Percentiles rank a stretch among this genome's conserved stretches.
Evolutionary conservation across 1,284 basidiomycete species (phyloP).

Genomic region (Neonothopanus nambi): DNA sequence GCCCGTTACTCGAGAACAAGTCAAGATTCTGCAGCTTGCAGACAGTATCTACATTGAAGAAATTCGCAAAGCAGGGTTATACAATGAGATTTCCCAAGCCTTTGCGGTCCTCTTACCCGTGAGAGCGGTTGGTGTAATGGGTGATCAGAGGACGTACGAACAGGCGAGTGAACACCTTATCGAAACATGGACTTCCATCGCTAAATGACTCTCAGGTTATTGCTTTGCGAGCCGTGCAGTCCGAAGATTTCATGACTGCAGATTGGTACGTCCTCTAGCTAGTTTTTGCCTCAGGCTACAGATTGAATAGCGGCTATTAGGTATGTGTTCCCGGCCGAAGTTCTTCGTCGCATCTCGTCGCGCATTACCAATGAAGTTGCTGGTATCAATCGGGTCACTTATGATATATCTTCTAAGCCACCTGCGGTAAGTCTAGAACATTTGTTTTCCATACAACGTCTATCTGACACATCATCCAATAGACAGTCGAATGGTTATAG

Average conservation of each 20-base stretch:
- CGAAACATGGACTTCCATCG: background rate
- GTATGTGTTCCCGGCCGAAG: slow-evolving; percentile 94
- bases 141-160: slow-evolving; percentile 96
- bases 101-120: slow-evolving; percentile 98
- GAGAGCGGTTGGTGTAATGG: slow-evolving; percentile 96
- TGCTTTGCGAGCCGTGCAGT: slow-evolving; percentile 86
- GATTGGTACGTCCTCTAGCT: slow-evolving; percentile 67
- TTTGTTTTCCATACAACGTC: background rate
- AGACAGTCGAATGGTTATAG: slow-evolving; percentile 20
- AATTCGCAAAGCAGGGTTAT: slow-evolving; percentile 89
- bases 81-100: slow-evolving; percentile 95
- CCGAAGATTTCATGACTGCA: slow-evolving; percentile 97
- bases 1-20: slow-evolving; percentile 90
- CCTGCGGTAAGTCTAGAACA: slow-evolving; percentile 66
- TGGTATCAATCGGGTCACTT: slow-evolving; percentile 92
- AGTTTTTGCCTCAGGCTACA: background rate
- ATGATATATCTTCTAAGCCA: slow-evolving; percentile 98
- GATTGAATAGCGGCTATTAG: slow-evolving; percentile 35
- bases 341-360: slow-evolving; percentile 90
- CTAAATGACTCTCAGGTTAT: slow-evolving; percentile 59
- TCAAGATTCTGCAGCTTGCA: slow-evolving; percentile 92
- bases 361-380: slow-evolving; percentile 97
- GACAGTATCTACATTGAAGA: slow-evolving; percentile 98
- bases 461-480: background rate
- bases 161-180: slow-evolving; percentile 56